Base-by-base conservation (phyloP, 805 yeast species). In the Saturnispora mendoncae region DNA sequence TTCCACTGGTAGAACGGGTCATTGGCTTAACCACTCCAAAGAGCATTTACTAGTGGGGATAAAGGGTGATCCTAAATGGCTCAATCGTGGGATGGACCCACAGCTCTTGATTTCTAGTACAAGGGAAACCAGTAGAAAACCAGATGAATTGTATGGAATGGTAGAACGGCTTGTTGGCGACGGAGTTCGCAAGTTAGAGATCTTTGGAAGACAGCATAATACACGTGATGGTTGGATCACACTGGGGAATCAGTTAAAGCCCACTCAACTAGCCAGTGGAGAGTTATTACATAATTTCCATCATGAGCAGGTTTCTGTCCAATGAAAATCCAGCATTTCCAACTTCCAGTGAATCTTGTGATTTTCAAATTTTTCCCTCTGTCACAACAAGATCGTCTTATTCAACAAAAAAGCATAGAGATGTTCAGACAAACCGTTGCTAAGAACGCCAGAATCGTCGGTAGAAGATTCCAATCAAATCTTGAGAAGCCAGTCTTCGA, bases 1-100 rank as follows among this genome's bases (percentile, higher is more conserved):
- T 33, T 87, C 94, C 45, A 90, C 97, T 0, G 97, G 97, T 1
- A 66, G 97, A 48, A 88, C 97, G 0, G 97, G 97, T 0, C 97
- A 88, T 58, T 88, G 97, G 97, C 67, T 88, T 40, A 88, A 88
- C 56, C 97, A 88, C 60, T 83, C 95, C 0, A 88, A 88, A 52
- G 97, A 88, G 58, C 97, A 88, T 57, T 65, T 86, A 33, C 61
- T 88, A 4, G 83, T 90, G 7, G 97, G 96, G 25, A 54, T 82
- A 20, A 88, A 88, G 53, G 97, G 96, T 0, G 56, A 74, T 31
- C 87, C 94, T 0, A 53, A 60, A 27, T 85, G 95, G 94, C 52
- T 86, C 21, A 74, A 72, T 43, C 64, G 68, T 40, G 68, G 73
- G 24, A 58, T 83, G 14, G 96, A 88, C 56, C 66, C 80, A 3